These are phyloP conservation scores for Prunus mira DNA, from an alignment of 306 rosid genomes.

Conservation along the genomic window DNA sequence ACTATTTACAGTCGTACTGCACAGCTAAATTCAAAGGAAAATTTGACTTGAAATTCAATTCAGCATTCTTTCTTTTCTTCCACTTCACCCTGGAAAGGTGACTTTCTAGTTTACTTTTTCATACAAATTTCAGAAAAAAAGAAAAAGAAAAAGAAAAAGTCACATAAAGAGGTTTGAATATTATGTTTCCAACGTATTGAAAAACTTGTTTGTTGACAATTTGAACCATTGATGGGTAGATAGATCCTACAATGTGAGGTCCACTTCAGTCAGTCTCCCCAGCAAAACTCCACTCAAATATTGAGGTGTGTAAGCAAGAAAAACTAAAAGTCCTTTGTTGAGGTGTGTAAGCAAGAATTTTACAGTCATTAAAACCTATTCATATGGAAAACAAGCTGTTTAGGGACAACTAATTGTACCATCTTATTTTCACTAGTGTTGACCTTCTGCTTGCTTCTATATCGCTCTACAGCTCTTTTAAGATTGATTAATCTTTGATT, in stretches of 20 bases:
- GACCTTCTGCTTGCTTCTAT: not conserved
- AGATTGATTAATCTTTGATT: not conserved
- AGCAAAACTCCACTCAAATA: no score
- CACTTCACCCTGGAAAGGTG: not conserved
- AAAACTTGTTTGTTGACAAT: no score
- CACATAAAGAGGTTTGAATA: no score
- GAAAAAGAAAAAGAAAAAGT: no score
- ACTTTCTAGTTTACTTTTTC: not conserved
- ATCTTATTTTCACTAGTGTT: no score
- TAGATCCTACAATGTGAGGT: no score
- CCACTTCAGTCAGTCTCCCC: no score
- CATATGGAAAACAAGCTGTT: no score
- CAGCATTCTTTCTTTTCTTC: not conserved
- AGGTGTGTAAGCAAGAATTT: not conserved
- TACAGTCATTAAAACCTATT: no score
- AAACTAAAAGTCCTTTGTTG: not conserved
- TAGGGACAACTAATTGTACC: no score
- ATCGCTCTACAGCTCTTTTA: not conserved
- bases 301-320: not conserved
- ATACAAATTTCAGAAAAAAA: not conserved
- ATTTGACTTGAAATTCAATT: not conserved
- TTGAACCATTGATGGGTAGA: not conserved
- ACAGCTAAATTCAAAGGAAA: no score
- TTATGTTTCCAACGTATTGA: no score
- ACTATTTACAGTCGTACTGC: not conserved